Conservation (phyloP, 371 early-diverging fungal species). For the Saksenaea vasiformis region DNA sequence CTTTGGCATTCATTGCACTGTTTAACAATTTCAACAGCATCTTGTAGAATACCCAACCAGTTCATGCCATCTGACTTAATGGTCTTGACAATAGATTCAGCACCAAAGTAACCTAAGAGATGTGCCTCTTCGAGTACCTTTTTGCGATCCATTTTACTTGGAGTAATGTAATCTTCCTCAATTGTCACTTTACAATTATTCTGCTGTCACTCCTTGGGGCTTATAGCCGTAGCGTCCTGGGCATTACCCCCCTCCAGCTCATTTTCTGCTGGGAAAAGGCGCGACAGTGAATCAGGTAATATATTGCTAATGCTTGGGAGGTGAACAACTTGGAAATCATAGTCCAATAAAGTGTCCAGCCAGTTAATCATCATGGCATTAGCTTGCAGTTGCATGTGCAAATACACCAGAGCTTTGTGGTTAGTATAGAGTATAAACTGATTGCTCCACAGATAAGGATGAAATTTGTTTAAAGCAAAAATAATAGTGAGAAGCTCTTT, state of each 20-base stretch:
- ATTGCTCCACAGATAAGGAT: constrained; percentile 32
- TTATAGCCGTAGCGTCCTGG: too few relatives aligned
- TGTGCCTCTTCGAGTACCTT: constrained; percentile 13
- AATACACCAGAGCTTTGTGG: constrained; percentile 13
- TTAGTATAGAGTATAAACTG: constrained; percentile 18
- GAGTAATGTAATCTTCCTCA: background rate
- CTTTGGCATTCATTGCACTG: constrained; percentile 18
- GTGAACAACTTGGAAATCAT: constrained; percentile 24
- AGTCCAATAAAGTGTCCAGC: constrained; percentile 24
- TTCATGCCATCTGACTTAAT: constrained; percentile 10
- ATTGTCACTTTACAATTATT: constrained; percentile 24
- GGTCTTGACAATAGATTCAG: constrained; percentile 13
- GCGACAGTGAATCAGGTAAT: constrained; percentile 19
- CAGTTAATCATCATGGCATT: constrained; percentile 24
- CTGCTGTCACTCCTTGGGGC: constrained; percentile 32
- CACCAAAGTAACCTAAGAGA: constrained; percentile 21
- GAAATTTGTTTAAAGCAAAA: too few relatives aligned
- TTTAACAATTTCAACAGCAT: too few relatives aligned
- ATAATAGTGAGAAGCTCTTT: constrained; percentile 18
- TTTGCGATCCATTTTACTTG: constrained; percentile 9
- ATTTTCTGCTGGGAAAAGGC: constrained; percentile 15
- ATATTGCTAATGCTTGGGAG: constrained; percentile 22
- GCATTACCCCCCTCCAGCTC: constrained; percentile 25
- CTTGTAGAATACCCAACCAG: constrained; percentile 20
- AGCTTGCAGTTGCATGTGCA: constrained; percentile 18